Conservation (phyloP, 768 basidiomycete genomes). For the Leccinum sublutescens region DNA sequence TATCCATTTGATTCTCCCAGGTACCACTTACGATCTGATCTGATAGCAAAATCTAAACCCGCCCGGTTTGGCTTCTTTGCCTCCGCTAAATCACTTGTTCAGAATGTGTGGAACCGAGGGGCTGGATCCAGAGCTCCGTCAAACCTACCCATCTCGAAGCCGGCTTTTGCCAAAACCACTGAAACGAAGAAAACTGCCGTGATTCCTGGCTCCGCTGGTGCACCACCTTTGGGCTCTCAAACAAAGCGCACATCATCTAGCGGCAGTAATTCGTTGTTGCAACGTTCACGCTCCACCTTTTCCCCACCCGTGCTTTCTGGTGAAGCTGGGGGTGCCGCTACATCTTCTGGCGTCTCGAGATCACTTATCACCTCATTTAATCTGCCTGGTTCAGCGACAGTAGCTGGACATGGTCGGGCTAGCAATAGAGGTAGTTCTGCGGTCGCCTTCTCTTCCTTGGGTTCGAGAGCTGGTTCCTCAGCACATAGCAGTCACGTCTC, state of each 20-base stretch:
- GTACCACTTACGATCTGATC: constrained; percentile 7
- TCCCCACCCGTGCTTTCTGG: constrained; percentile 8
- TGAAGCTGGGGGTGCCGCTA: constrained; percentile 3
- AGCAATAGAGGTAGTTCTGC: constrained; percentile 17
- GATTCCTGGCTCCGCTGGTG: constrained; percentile 24
- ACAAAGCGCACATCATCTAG: constrained; percentile 19
- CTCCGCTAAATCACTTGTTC: constrained; percentile 65
- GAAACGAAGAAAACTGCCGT: constrained; percentile 22
- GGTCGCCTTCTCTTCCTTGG: constrained; percentile 38
- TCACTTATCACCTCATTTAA: constrained; percentile 22
- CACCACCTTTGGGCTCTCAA: constrained; percentile 19
- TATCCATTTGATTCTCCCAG: constrained; percentile 5
- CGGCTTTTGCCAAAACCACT: constrained; percentile 12
- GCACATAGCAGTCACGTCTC: constrained; percentile 20
- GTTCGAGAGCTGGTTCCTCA: constrained; percentile 33
- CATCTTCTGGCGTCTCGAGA: constrained; percentile 19
- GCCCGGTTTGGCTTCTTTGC: constrained; percentile 70
- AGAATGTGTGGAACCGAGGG: constrained; percentile 70
- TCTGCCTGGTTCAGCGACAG: constrained; percentile 12
- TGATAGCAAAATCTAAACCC: constrained; percentile 40
- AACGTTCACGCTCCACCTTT: constrained; percentile 16
- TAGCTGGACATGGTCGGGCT: constrained; percentile 18
- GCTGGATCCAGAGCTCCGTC: constrained; percentile 30
- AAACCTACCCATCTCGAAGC: constrained; percentile 30
- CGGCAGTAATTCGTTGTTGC: constrained; percentile 7